These are phyloP conservation scores for Fusarium sp. DNA, from an alignment of 2,329 filamentous ascomycete species.

Conservation along the genomic window DNA sequence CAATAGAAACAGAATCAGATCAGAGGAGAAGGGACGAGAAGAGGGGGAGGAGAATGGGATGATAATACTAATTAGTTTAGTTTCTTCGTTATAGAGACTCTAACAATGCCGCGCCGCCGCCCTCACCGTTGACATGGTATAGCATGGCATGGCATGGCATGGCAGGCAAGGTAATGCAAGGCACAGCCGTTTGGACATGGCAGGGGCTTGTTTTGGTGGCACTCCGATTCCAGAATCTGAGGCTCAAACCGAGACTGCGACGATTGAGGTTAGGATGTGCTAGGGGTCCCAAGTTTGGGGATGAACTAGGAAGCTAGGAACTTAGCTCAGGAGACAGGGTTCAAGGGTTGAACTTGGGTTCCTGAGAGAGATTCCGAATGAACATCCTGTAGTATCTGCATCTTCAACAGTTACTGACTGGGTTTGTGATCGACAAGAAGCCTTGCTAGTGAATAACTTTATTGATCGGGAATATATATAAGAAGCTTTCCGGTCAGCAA, in stretches of 20 bases:
- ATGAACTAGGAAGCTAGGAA: slow-evolving; percentile 5
- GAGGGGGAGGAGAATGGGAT: slow-evolving; percentile 30
- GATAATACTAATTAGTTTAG: slow-evolving; percentile 12
- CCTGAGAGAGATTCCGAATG: slow-evolving; percentile 13
- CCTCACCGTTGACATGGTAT: slow-evolving; percentile 10
- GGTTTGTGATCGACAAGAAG: slow-evolving; percentile 11
- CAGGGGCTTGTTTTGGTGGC: slow-evolving; percentile 17
- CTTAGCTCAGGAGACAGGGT: slow-evolving; percentile 5
- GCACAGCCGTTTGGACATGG: slow-evolving; percentile 7
- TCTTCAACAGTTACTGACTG: background rate
- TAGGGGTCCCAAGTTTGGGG: slow-evolving; percentile 31
- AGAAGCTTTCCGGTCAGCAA: background rate
- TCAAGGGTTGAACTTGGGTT: slow-evolving; percentile 19
- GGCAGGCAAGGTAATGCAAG: background rate
- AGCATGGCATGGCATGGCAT: slow-evolving; percentile 11
- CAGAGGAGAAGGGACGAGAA: slow-evolving; percentile 22
- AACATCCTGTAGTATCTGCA: background rate
- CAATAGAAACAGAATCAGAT: slow-evolving; percentile 19
- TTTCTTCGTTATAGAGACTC: slow-evolving; percentile 13
- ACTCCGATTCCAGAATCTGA: slow-evolving; percentile 37
- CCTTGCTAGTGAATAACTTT: slow-evolving; percentile 9
- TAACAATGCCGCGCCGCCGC: slow-evolving; percentile 13
- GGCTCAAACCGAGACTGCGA: slow-evolving; percentile 43
- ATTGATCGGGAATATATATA: slow-evolving; percentile 6
- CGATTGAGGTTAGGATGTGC: slow-evolving; percentile 36